A percentile compares a stretch with the other conserved stretches of the same genome.
phyloP scores from a whole-genome alignment of 352 stramenopile genomes.

The Phytopythium helicoides region DNA sequence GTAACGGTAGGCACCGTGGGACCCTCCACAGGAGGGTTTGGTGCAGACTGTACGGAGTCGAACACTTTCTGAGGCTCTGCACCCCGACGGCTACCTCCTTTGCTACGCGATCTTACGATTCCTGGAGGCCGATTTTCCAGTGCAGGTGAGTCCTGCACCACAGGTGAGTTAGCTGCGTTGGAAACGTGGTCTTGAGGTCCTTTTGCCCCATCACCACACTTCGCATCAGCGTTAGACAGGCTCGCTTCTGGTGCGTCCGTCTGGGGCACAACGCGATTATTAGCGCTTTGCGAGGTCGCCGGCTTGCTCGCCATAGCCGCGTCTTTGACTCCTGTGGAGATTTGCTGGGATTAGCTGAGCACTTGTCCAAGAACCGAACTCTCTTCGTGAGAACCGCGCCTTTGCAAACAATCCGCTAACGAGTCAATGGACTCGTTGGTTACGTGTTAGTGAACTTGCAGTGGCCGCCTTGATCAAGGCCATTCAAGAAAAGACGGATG shows the following conservation, averaged over 20 bases:
- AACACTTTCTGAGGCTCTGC: not conserved
- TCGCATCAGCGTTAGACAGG: not conserved
- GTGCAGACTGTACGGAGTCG: not conserved
- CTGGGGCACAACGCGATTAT: slow-evolving; percentile 5
- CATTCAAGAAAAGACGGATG: too few relatives aligned
- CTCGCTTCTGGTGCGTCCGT: not conserved
- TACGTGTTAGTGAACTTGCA: too few relatives aligned
- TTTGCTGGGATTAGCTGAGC: too few relatives aligned
- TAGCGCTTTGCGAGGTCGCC: not conserved
- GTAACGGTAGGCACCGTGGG: not conserved
- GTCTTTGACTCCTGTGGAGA: too few relatives aligned
- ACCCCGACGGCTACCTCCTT: not conserved
- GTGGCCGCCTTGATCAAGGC: too few relatives aligned
- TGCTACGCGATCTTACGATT: not conserved
- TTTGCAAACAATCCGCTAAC: too few relatives aligned
- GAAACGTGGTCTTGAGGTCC: not conserved
- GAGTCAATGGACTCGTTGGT: too few relatives aligned
- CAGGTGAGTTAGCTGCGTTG: not conserved
- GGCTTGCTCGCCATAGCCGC: slow-evolving; percentile 3
- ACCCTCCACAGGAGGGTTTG: not conserved
- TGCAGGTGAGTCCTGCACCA: not conserved
- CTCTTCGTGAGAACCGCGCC: too few relatives aligned
- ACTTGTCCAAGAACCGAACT: too few relatives aligned
- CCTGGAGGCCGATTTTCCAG: not conserved
- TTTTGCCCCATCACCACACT: not conserved